Base-by-base conservation (phyloP, 106 monocot genomes). In the Dendrobium chrysotoxum region DNA sequence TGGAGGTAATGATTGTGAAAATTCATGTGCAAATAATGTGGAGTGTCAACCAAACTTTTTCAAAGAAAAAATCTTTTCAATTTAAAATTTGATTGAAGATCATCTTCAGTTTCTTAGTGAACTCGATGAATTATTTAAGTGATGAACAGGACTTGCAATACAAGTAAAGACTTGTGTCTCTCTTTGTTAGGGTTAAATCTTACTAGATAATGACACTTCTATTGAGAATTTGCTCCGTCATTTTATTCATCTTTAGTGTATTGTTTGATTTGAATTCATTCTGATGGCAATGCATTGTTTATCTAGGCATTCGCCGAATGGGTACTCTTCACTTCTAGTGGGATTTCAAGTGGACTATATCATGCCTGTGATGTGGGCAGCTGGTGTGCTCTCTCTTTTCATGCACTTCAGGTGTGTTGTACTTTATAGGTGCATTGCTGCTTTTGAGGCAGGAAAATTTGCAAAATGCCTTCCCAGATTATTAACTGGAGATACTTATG, bases 291-390 rank as follows among this genome's bases (percentile, higher is more conserved):
- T 76, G 15, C 46, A 47, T 46, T 76, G 38, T 66, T 45, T 80
- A 57, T 8, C 40, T 74, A 94, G 90, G 98, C 98, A 81, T 89
- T 92, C 83, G 83, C 98, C 45, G 98, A 98, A 79, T 98, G 95
- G 98, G 84, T 98, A 55, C 82, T 98, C 35, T 98, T 88, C 84
- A 95, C 95, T 30, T 91, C 87, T 46, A 98, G 95, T 83, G 98
- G 98, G 30, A 87, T 98, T 81, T 98, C 98, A 65, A 98, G 98
- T 75, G 94, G 83, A 64, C 66, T 98, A 30, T 95, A 98, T 81
- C 98, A 98, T 87, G 94, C 98, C 41, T 98, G 98, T 46, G 98
- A 98, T 82, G 91, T 92, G 4, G 98, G 98, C 40, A 95, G 91
- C 25, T 98, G 95, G 98, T 98, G 98, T 75, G 84, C 84, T 80